Conservation (phyloP, 1,284 basidiomycete species). For the Tylopilus sp. region DNA sequence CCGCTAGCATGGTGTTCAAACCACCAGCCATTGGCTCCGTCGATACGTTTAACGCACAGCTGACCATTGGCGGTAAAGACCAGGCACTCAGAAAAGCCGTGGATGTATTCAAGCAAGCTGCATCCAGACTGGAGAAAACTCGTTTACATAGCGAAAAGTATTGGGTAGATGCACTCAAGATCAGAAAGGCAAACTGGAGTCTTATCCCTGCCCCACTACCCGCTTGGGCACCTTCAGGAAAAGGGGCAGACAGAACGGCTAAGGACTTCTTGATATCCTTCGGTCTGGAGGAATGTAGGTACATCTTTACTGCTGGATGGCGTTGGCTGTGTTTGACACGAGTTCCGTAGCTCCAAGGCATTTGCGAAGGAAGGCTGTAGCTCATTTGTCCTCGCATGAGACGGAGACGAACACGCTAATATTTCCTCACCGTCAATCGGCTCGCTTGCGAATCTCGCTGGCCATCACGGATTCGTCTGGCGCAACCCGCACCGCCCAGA, state of each 20-base stretch:
- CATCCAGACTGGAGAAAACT: constrained; percentile 60
- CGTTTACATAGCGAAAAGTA: constrained; percentile 61
- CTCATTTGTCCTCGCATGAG: constrained; percentile 53
- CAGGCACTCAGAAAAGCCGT: constrained; percentile 68
- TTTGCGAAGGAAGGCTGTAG: constrained; percentile 63
- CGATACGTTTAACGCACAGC: constrained; percentile 68
- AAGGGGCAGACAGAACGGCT: constrained; percentile 69
- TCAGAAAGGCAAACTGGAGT: constrained; percentile 70
- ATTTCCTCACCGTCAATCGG: constrained; percentile 58
- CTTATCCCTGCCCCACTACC: constrained; percentile 72
- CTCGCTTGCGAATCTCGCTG: constrained; percentile 56
- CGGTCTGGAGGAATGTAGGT: constrained; percentile 71
- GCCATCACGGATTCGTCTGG: constrained; percentile 36
- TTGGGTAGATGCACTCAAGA: constrained; percentile 73
- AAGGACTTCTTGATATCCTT: constrained; percentile 75
- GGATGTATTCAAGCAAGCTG: constrained; percentile 61
- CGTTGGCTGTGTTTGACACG: constrained; percentile 2
- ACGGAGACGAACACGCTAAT: constrained; percentile 43
- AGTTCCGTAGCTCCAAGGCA: constrained; percentile 49
- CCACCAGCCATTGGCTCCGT: constrained; percentile 61
- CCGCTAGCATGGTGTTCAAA: constrained; percentile 61
- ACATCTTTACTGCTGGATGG: constrained; percentile 7
- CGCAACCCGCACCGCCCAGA: constrained; percentile 35
- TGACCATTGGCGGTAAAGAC: constrained; percentile 71
- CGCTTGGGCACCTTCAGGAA: constrained; percentile 58